Evolutionary conservation across 2,329 filamentous ascomycete genomes (phyloP), one percentile per base, ranked within the genome.

Genomic region (Eutypella sp.): DNA sequence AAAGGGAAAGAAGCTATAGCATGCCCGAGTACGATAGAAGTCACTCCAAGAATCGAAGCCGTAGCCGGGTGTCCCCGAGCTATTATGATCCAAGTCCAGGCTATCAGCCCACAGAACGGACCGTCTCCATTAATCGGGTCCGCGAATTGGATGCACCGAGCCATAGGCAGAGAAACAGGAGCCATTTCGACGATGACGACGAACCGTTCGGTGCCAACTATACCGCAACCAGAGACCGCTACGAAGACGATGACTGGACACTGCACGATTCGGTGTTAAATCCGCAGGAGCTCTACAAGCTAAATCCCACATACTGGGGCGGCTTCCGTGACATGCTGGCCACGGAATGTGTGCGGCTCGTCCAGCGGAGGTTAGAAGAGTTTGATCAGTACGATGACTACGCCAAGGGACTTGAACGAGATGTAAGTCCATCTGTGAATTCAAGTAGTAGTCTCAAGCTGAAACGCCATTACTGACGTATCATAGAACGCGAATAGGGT

Each of bases 321-420:
- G 67, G 67, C 10, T 61, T 67, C 27, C 62, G 67, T 1, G 61
- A 58, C 16, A 54, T 72, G 9, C 55, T 71, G 15, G 53, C 68
- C 13, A 54, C 61, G 2, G 69, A 72, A 39, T 69, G 63, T 41
- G 54, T 57, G 5, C 55, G 57, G 13, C 46, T 67, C 13, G 41
- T 71, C 8, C 61, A 67, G 18, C 57, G 67, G 37, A 62, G 67
- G 2, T 33, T 24, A 27, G 39, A 45, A 19, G 60, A 61, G 22
- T 57, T 62, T 45, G 40, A 45, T 10, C 53, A 52, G 7, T 58
- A 57, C 25, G 45, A 44, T 3, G 43, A 42, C 5, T 52, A 58
- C 15, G 54, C 55, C 1, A 41, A 47, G 1, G 36, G 47, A 15
- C 40, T 63, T 9, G 53, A 60, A 27, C 49, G 57, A 46, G 47